Evolutionary conservation across 2,329 filamentous ascomycete species (phyloP).

Genomic region (Rugonectria rugulosa): DNA sequence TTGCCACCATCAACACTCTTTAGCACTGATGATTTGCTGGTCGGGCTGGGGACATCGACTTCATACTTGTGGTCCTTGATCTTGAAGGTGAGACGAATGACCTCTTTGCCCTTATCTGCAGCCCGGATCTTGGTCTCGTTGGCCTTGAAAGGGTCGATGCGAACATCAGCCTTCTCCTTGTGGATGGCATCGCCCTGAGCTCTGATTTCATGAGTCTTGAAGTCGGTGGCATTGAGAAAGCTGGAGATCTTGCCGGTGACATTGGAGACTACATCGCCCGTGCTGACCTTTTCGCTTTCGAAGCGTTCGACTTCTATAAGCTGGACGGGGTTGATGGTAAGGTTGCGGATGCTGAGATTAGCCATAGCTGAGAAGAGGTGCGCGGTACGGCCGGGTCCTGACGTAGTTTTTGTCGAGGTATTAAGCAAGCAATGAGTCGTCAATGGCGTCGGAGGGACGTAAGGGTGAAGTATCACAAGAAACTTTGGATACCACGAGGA

Average conservation of each 20-base stretch:
- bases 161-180: conserved; percentile 68
- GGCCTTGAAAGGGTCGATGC: conserved; percentile 73
- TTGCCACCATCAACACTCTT: conserved; percentile 59
- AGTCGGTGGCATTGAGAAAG: conserved; percentile 53
- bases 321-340: conserved; percentile 76
- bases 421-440: not conserved
- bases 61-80: conserved; percentile 66
- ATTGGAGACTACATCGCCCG: conserved; percentile 54
- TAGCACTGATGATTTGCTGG: conserved; percentile 66
- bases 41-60: conserved; percentile 74
- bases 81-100: conserved; percentile 78
- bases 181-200: conserved; percentile 67
- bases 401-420: not conserved
- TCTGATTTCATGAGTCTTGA: conserved; percentile 39
- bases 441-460: not conserved
- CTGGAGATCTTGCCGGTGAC: conserved; percentile 52
- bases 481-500: not conserved
- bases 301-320: conserved; percentile 80
- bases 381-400: not conserved
- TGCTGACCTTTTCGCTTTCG: conserved; percentile 56
- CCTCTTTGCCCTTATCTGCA: conserved; percentile 67
- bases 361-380: conserved; percentile 50
- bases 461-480: not conserved
- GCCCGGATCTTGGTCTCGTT: conserved; percentile 63
- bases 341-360: conserved; percentile 79